Base-by-base conservation (phyloP, 371 early-diverging fungal genomes). In the Mortierella sp. region DNA sequence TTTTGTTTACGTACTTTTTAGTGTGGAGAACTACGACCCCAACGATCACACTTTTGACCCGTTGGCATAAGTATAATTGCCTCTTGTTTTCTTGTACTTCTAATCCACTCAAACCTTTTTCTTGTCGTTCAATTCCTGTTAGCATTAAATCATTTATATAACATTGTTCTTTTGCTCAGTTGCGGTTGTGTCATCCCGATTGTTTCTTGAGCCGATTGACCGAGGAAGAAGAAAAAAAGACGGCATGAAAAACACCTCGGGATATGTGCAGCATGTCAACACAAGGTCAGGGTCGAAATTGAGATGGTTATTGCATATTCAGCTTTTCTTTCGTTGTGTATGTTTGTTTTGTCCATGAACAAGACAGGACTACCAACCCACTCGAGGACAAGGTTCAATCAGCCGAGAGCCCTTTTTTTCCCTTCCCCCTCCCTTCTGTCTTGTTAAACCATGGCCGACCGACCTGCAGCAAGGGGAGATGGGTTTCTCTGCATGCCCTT, bases 11-110 rank as follows among this genome's bases (percentile, higher is more conserved):
- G 60, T 28, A 34, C 14, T 6, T 19, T 10, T 55, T 72, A 78
- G 78, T 78, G 78, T 78, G 45, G 97, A 97, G 82, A 92, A 92
- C 79, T 96, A 95, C 79, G 91, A 93, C 76, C 86, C 89, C 24
- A 92, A 92, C 75, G 94, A 93, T 70, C 87, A 88, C 47, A 78
- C 84, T 48, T 81, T 90, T 82, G 88, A 80, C 83, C 31, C 68
- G 24, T 68, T 68, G 68, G 68, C 68, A 19, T 68, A 42, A 34
- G 44, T 38, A 8, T 24, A 5, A 11, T 16, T 42, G 24, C 24
- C 68, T 63, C 63, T 16, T 21, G 19, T 38, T 38, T 38, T 38
- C 42, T 38, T 68, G 38, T 68, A 68, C 44, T 42, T 68, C 38
- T 65, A 65, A 38, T 38, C 38, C 21, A 24, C 42, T 19, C 9